Base-by-base conservation (phyloP, 345 rosid species). In the Linum lewisii region DNA sequence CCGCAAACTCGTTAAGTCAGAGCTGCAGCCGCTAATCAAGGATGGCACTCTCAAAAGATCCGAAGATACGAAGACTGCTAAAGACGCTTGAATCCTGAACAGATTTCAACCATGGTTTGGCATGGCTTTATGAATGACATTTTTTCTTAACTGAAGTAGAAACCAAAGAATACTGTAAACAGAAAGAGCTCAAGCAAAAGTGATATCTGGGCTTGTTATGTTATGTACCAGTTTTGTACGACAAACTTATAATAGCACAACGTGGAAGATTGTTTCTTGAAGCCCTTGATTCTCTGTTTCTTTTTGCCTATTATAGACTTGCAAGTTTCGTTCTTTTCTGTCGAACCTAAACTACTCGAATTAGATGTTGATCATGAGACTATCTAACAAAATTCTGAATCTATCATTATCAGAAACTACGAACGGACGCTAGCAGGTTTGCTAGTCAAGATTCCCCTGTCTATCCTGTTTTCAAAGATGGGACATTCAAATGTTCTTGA, bases 11-110 rank as follows among this genome's bases (percentile, higher is more conserved):
- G 90, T 77, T 0, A 70, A 77, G 62, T 37, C 59, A 62, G 97
- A 85, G 81, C 70, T 94, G 76, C 84, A 78, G 80, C 81, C 84
- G 25, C 79, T 90, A 71, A 62, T 87, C 34, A 78, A 82, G 25
- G 70, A 67, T 3, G 95, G 91, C 57, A 55, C 64, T 62, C 70
- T 93, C 57, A 87, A 82, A 77, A 66, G 73, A 62, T 60, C 77
- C 1, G 73, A 79, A 67, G 56, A 63, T 51, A 72, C 80, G 66
- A 69, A 73, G 19, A 22, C 75, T 6, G 53, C 51, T 38, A 69
- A 72, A 21, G 77, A 73, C 63, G 34, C 7, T 29, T 29, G 34
- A 29, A 29, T 29, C 34, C 34, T 29, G 34, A 29, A 29, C 2
- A 29, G 34, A 29, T 8, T 29, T 5, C 34, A 29, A 29, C 34